Base-by-base conservation (phyloP, 805 yeast genomes). In the Hanseniaspora pseudoguilliermondii region DNA sequence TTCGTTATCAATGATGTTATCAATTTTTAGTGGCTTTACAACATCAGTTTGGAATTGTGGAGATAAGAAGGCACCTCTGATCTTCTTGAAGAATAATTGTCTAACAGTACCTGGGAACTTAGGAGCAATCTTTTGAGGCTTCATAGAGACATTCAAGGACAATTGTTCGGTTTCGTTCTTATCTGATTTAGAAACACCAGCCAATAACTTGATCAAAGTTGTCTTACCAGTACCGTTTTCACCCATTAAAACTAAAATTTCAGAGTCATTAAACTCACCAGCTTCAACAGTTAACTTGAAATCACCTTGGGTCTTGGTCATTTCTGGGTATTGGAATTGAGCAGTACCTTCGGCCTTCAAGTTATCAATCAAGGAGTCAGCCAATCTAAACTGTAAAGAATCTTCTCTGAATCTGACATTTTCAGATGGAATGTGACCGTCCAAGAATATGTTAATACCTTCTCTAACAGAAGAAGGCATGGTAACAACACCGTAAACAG, bases 201-300 rank as follows among this genome's bases (percentile, higher is more conserved):
- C 97, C 65, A 93, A 77, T 65, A 93, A 75, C 71, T 85, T 86
- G 80, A 97, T 91, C 76, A 93, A 83, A 16, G 99, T 93, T 43
- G 99, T 93, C 75, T 93, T 93, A 76, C 99, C 99, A 20, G 98
- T 93, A 75, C 99, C 99, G 71, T 93, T 93, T 75, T 93, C 98
- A 69, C 99, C 99, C 95, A 93, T 91, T 96, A 93, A 87, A 57
- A 93, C 98, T 65, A 93, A 78, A 64, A 93, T 93, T 75, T 93
- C 98, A 44, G 96, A 86, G 71, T 93, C 95, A 57, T 95, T 83
- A 73, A 91, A 93, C 58, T 84, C 90, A 73, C 99, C 99, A 47
- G 79, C 66, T 66, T 86, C 84, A 59, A 93, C 84, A 57, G 72
- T 75, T 69, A 93, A 77, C 67, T 80, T 82, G 85, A 93, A 93